Evolutionary conservation across 2,329 filamentous ascomycete species (phyloP).

Genomic region (Cryoendolithus antarcticus): DNA sequence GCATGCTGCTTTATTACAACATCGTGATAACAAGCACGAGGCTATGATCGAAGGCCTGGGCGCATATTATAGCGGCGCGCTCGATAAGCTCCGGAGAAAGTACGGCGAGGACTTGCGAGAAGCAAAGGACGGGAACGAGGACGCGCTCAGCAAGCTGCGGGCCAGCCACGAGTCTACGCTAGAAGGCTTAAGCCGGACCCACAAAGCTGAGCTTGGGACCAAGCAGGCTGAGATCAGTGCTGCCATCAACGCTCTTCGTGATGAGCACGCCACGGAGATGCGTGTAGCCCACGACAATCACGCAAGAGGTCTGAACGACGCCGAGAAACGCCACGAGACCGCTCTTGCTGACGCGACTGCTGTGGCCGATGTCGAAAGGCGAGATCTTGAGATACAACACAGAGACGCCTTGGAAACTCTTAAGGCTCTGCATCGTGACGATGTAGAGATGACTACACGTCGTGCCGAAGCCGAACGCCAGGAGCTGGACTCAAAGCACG

Average conservation of each 20-base stretch:
- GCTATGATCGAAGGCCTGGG: constrained; percentile 4
- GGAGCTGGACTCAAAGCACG: too few relatives aligned
- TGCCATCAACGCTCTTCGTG: constrained; percentile 1
- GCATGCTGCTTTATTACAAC: background rate
- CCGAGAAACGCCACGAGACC: constrained; percentile 3
- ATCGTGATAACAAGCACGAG: constrained; percentile 3
- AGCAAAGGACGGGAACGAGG: constrained; percentile 2
- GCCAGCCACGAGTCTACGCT: background rate
- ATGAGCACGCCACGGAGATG: constrained; percentile 3
- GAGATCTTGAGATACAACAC: constrained; percentile 4
- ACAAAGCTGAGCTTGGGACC: background rate
- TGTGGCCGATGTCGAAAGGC: background rate
- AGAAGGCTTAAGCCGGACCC: background rate
- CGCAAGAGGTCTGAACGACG: constrained; percentile 2
- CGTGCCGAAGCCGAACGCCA: constrained; percentile 3
- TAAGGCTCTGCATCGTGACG: constrained; percentile 9
- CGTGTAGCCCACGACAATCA: constrained; percentile 2
- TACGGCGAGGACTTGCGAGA: constrained; percentile 1
- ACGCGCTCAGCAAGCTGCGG: too few relatives aligned
- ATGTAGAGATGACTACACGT: constrained; percentile 2
- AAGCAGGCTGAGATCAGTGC: background rate
- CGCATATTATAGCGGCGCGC: background rate
- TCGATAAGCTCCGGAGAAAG: constrained; percentile 4
- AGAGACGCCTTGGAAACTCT: constrained; percentile 6
- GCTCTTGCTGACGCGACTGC: constrained; percentile 6